Evolutionary conservation across 1,284 basidiomycete genomes (phyloP).

Genomic region (Leccinum solheimii): DNA sequence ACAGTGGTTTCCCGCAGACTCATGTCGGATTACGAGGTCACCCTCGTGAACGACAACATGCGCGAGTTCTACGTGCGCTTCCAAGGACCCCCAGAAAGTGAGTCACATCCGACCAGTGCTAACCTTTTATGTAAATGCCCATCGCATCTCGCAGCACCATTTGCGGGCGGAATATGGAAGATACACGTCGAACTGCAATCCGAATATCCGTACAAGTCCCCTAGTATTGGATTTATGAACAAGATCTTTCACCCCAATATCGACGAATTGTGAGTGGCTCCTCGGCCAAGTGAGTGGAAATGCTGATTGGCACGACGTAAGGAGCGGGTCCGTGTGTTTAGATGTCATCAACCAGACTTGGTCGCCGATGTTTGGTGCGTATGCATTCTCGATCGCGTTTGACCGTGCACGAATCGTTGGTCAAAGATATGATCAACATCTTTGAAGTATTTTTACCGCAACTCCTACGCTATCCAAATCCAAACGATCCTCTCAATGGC

Average conservation of each 20-base stretch:
- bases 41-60: conserved; percentile 97
- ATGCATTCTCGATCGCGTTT: conserved; percentile 1
- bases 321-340: conserved; percentile 92
- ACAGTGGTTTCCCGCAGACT: conserved; percentile 53
- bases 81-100: conserved; percentile 92
- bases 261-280: conserved; percentile 78
- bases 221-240: conserved; percentile 99
- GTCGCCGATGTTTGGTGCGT: conserved; percentile 96
- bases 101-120: conserved; percentile 36
- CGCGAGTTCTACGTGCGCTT: conserved; percentile 98
- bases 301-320: conserved; percentile 34
- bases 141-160: conserved; percentile 69
- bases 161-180: conserved; percentile 96
- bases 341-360: conserved; percentile 99
- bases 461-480: conserved; percentile 95
- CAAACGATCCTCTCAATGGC: conserved; percentile 95
- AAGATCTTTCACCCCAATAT: conserved; percentile 99
- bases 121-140: conserved; percentile 8
- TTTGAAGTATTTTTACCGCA: conserved; percentile 99
- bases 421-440: conserved; percentile 96
- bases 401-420: conserved; percentile 6
- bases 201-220: conserved; percentile 98
- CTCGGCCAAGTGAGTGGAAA: background rate
- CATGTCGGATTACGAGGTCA: conserved; percentile 98
- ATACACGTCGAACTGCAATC: conserved; percentile 99